Base-by-base conservation (phyloP, 2,329 filamentous ascomycete genomes). In the Leptodontidium sp. region DNA sequence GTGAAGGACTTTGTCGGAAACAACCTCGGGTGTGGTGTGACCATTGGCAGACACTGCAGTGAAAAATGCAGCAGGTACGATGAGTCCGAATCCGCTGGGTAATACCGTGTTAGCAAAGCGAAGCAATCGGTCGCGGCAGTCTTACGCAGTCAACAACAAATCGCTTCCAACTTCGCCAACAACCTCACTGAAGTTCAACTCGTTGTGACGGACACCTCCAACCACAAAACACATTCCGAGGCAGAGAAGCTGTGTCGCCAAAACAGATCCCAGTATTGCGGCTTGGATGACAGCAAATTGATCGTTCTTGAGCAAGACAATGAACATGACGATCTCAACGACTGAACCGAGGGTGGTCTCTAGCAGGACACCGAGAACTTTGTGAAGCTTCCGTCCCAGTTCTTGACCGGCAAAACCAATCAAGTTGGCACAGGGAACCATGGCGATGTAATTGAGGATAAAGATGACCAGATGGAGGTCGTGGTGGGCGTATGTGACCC, bases 321-420 rank as follows among this genome's bases (percentile, higher is more conserved):
- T 91, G 80, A 97, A 96, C 38, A 97, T 82, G 58, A 97, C 87
- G 67, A 97, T 90, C 77, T 97, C 93, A 64, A 96, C 92, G 11
- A 94, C 81, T 0, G 91, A 92, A 2, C 91, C 92, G 63, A 94
- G 79, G 74, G 86, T 88, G 1, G 86, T 88, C 75, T 90, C 87
- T 17, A 84, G 78, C 70, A 92, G 78, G 12, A 92, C 85, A 32
- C 89, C 90, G 61, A 90, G 80, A 9, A 93, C 91, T 75, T 92
- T 92, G 40, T 91, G 91, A 67, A 95, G 80, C 80, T 95, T 95
- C 69, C 90, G 86, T 0, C 91, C 88, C 69, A 93, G 80, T 77
- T 93, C 90, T 72, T 91, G 88, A 15, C 91, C 90, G 6, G 90
- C 89, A 75, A 94, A 94, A 0, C 91, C 91, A 64, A 94, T 85